Evolutionary conservation across 2,329 filamentous ascomycete genomes (phyloP), one percentile per base, ranked within the genome.

Genomic region (Alternaria ventricosa): DNA sequence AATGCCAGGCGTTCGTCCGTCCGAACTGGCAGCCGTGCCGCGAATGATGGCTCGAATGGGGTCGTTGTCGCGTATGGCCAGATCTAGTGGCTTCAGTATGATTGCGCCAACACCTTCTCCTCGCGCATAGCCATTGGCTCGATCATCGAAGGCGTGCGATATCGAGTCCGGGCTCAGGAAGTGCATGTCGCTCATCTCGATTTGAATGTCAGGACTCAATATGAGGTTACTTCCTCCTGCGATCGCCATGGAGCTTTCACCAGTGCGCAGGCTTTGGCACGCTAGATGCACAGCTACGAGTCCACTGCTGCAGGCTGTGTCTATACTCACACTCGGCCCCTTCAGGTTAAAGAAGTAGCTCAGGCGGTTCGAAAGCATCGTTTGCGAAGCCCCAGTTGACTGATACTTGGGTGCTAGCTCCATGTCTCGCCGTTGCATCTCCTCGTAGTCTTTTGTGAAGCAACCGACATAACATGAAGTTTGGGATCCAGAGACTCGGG

Each of bases 41-140:
- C 73, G 69, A 8, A 79, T 69, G 3, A 78, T 55, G 8, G 72
- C 76, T 23, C 71, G 64, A 33, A 79, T 73, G 5, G 73, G 63
- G 30, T 79, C 74, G 12, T 67, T 63, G 55, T 77, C 71, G 15
- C 58, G 47, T 2, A 72, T 15, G 1, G 71, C 71, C 18, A 57
- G 23, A 23, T 62, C 53, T 15, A 72, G 57, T 22, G 64, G 68
- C 43, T 78, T 78, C 5, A 79, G 64, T 30, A 79, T 54, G 5
- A 79, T 44, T 10, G 60, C 65, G 3, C 60, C 68, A 3, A 87
- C 80, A 0, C 88, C 89, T 70, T 92, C 89, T 1, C 88, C 89
- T 43, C 88, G 82, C 0, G 86, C 88, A 69, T 90, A 92, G 0
- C 89, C 89, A 61, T 87, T 86, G 11, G 87, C 89, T 1, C 82